These are phyloP conservation scores for Fusarium mexicanum DNA, from an alignment of 2,329 filamentous ascomycete species.

Conservation along the genomic window DNA sequence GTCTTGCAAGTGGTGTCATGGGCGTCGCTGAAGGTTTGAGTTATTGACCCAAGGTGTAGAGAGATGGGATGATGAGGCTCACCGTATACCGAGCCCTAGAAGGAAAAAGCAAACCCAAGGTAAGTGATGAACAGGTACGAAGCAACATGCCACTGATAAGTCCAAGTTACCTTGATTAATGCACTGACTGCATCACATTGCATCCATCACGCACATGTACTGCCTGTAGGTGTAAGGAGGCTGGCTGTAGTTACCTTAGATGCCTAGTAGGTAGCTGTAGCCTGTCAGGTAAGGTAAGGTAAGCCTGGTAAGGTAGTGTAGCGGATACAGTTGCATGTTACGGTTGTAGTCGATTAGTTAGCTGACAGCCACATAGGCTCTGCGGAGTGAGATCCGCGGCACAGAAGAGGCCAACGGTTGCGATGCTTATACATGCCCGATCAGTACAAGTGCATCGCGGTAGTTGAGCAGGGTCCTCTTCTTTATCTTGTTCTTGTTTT, in stretches of 20 bases:
- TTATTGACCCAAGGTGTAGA: neutral
- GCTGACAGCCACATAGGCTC: neutral
- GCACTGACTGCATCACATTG: neutral
- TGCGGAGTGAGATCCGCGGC: neutral
- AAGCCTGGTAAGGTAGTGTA: neutral
- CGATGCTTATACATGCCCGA: neutral
- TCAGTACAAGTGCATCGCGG: constrained; percentile 3
- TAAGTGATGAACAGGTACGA: neutral
- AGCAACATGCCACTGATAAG: neutral
- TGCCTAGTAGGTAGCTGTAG: neutral
- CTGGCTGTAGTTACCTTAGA: neutral
- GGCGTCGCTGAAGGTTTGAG: neutral
- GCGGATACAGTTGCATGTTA: neutral
- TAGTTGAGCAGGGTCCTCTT: constrained; percentile 2
- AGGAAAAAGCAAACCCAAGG: neutral
- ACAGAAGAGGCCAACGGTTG: neutral
- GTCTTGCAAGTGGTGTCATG: constrained; percentile 18
- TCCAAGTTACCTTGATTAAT: neutral
- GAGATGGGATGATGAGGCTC: neutral
- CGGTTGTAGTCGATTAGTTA: neutral
- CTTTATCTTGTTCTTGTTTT: neutral
- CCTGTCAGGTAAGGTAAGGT: neutral
- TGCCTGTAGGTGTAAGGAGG: neutral
- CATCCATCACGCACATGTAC: neutral
- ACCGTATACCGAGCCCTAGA: neutral